A percentile compares a stretch with the other conserved stretches of the same genome.
Evolutionary conservation across 805 yeast genomes (phyloP).

Genomic region (Starmerella bacillaris): DNA sequence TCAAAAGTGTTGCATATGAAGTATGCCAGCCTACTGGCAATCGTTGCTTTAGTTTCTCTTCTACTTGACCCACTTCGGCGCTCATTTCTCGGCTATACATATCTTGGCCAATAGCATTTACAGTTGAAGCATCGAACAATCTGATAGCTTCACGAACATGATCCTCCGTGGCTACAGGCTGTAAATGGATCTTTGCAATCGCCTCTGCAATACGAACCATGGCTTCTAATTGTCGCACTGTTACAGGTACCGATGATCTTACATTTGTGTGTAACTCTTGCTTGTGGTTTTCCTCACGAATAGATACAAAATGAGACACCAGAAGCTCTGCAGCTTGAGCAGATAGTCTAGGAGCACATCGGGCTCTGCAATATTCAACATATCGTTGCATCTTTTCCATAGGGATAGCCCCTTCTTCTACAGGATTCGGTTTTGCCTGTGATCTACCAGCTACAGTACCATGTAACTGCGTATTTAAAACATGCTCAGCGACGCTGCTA

Average conservation of each 20-base stretch:
- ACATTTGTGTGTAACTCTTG: conserved; percentile 69
- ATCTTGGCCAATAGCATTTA: conserved; percentile 76
- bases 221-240: conserved; percentile 94
- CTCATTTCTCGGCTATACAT: conserved; percentile 25
- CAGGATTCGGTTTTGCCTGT: conserved; percentile 9
- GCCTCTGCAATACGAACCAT: conserved; percentile 90
- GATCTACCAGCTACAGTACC: conserved; percentile 27
- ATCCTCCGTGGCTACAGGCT: conserved; percentile 67
- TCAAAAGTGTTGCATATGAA: conserved; percentile 60
- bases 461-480: conserved; percentile 84
- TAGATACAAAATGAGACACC: conserved; percentile 80
- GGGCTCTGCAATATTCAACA: conserved; percentile 71
- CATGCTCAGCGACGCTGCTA: conserved; percentile 81
- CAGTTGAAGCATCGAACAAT: conserved; percentile 86
- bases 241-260: conserved; percentile 89
- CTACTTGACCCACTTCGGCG: conserved; percentile 60
- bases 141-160: conserved; percentile 95
- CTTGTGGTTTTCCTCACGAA: conserved; percentile 63
- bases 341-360: conserved; percentile 83
- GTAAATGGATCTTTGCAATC: conserved; percentile 66
- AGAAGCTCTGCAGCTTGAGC: conserved; percentile 78
- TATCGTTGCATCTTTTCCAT: conserved; percentile 81
- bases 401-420: conserved; percentile 63
- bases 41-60: conserved; percentile 70
- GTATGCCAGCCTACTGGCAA: conserved; percentile 95